These are phyloP conservation scores for Inga laurina DNA, from an alignment of 306 rosid genomes.

Conservation along the genomic window DNA sequence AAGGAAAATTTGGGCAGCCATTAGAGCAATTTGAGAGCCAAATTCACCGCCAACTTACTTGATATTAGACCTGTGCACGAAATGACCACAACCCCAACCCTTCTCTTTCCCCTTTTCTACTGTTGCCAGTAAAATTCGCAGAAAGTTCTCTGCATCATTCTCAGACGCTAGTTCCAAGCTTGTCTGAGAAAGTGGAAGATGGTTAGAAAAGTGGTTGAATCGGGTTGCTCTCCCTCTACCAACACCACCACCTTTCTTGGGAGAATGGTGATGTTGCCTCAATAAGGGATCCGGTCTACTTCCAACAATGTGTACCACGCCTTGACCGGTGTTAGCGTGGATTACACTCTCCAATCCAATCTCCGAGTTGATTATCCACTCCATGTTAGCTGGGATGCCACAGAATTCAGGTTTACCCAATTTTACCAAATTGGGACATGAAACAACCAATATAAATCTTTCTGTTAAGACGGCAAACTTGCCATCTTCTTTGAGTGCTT, in stretches of 20 bases:
- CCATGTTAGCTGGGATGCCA: constrained; percentile 66
- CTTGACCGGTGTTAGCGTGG: constrained; percentile 63
- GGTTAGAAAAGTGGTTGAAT: constrained; percentile 67
- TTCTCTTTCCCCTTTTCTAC: constrained; percentile 62
- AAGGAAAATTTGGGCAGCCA: neutral
- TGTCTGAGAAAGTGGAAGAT: constrained; percentile 81
- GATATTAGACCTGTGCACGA: constrained; percentile 66
- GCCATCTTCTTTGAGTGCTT: constrained; percentile 78
- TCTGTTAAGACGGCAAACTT: constrained; percentile 72
- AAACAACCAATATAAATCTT: constrained; percentile 60
- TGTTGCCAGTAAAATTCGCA: constrained; percentile 55
- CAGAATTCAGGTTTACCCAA: constrained; percentile 77
- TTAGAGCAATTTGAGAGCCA: neutral
- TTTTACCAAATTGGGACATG: constrained; percentile 62
- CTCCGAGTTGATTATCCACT: constrained; percentile 76
- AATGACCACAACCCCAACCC: constrained; percentile 74
- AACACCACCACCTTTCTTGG: constrained; percentile 45
- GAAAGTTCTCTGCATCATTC: constrained; percentile 65
- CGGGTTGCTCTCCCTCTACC: constrained; percentile 51
- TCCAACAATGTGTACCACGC: constrained; percentile 74
- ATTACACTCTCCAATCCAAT: constrained; percentile 78
- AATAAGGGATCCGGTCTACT: constrained; percentile 66
- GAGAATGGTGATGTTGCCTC: constrained; percentile 55
- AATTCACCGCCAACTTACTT: constrained; percentile 33
- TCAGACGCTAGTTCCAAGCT: constrained; percentile 59